phyloP scores from a whole-genome alignment of 148 eudicot genomes.

The Gaultheria prostrata region DNA sequence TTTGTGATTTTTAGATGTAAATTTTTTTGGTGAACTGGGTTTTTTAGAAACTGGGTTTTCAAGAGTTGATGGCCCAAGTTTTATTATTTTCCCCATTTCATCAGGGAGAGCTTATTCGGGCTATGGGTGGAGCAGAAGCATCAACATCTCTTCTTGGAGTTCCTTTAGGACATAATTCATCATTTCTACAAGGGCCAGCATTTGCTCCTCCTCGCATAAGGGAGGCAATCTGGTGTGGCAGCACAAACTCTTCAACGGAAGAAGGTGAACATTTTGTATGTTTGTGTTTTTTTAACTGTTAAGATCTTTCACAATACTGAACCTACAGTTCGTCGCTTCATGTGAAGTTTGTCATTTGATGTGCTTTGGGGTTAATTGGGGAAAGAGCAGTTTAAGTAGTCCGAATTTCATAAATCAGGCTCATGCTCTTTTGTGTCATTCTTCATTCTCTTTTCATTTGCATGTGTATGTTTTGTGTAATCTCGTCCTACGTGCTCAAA shows the following conservation, averaged over 20 bases:
- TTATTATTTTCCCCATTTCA: background rate
- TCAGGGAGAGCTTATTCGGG: constrained; percentile 88
- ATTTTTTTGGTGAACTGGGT: background rate
- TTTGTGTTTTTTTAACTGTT: background rate
- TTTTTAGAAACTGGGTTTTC: background rate
- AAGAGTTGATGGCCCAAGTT: background rate
- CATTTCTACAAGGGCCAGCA: constrained; percentile 97
- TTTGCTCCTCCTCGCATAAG: constrained; percentile 96
- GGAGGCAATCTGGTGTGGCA: constrained; percentile 97
- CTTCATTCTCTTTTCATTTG: background rate
- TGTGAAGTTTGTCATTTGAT: background rate
- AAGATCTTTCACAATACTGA: background rate
- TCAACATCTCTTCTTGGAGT: constrained; percentile 85
- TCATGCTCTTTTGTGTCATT: background rate
- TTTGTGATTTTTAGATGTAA: too few relatives aligned
- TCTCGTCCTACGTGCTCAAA: background rate
- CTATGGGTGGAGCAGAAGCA: constrained; percentile 87
- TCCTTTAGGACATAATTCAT: constrained; percentile 94
- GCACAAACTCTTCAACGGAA: constrained; percentile 91
- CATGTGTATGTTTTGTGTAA: background rate
- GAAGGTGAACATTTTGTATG: constrained; percentile 43
- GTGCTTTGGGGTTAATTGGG: background rate
- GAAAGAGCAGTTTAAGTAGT: background rate
- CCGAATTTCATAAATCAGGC: background rate
- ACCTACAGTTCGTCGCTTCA: background rate